A percentile compares a stretch with the other conserved stretches of the same genome.
Evolutionary conservation across 495 filamentous ascomycete genomes (phyloP).

Genomic region (Xeromyces bisporus): DNA sequence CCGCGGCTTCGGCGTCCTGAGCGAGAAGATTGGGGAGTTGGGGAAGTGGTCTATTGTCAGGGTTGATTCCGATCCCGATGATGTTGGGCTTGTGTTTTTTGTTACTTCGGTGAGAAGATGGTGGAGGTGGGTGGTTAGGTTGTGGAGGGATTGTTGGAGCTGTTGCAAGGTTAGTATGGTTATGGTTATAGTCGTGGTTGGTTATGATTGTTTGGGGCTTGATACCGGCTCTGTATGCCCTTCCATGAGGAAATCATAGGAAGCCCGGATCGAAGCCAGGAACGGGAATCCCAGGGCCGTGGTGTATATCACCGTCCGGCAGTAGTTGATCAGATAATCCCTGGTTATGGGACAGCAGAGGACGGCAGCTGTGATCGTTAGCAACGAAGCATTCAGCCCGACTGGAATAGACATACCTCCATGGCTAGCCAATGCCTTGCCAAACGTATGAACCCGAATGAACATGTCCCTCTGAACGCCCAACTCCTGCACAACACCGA

Average conservation of each 20-base stretch:
- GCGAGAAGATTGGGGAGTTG: slow-evolving; percentile 26
- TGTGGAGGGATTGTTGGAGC: slow-evolving; percentile 22
- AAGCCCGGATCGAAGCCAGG: slow-evolving; percentile 28
- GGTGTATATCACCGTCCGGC: slow-evolving; percentile 31
- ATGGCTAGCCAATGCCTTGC: slow-evolving; percentile 55
- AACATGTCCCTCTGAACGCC: slow-evolving; percentile 50
- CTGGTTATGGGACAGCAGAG: slow-evolving; percentile 26
- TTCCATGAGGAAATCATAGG: slow-evolving; percentile 25
- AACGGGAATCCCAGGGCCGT: slow-evolving; percentile 32
- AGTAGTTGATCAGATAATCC: slow-evolving; percentile 30
- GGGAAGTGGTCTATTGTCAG: slow-evolving; percentile 29
- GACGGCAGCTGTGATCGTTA: slow-evolving; percentile 30
- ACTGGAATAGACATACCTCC: slow-evolving; percentile 37
- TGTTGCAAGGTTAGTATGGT: too few relatives aligned
- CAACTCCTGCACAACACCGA: slow-evolving; percentile 48
- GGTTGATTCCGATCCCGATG: slow-evolving; percentile 18
- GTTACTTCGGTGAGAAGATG: too few relatives aligned
- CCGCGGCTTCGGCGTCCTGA: slow-evolving; percentile 22
- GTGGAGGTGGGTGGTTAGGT: slow-evolving; percentile 22
- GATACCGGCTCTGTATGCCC: slow-evolving; percentile 26
- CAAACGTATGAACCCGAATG: slow-evolving; percentile 58
- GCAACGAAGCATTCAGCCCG: neutral
- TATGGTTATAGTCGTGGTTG: too few relatives aligned
- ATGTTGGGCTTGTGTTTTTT: slow-evolving; percentile 13
- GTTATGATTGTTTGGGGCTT: too few relatives aligned